Evolutionary conservation across 176 grass and related monocot genomes (phyloP).

Genomic region (Raddia guianensis): DNA sequence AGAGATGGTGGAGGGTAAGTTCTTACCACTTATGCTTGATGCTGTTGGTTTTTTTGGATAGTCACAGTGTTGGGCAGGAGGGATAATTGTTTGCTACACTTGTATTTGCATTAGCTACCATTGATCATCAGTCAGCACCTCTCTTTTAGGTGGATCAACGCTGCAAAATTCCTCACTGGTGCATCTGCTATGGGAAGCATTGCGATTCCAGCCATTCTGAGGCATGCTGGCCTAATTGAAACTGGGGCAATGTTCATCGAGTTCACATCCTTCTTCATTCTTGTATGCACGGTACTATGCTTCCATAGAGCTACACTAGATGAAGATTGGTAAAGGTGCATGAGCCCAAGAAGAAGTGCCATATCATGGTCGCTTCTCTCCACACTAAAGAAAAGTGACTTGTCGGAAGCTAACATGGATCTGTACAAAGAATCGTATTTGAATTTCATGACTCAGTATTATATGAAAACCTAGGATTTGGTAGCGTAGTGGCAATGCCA

Average conservation of each 20-base stretch:
- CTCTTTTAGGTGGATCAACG: constrained; percentile 77
- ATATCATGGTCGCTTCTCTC: not conserved
- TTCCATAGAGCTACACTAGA: constrained; percentile 84
- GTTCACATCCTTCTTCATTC: constrained; percentile 97
- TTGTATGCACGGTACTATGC: constrained; percentile 86
- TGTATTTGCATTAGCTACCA: not conserved
- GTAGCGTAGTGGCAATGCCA: not conserved
- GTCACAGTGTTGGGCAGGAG: not conserved
- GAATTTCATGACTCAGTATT: not conserved
- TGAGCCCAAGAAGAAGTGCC: not conserved
- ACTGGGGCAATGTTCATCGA: constrained; percentile 92
- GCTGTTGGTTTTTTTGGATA: not conserved
- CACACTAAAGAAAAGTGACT: not conserved
- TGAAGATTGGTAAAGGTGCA: constrained; percentile 69
- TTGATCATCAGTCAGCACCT: not conserved
- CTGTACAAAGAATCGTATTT: constrained; percentile 34
- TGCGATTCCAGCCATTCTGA: constrained; percentile 85
- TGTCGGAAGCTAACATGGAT: constrained; percentile 37
- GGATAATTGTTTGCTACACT: not conserved
- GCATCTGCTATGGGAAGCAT: constrained; percentile 90
- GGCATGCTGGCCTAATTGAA: constrained; percentile 89
- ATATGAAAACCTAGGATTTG: not conserved
- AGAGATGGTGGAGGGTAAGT: constrained; percentile 87
- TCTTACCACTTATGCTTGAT: constrained; percentile 29
- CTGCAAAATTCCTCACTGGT: constrained; percentile 90